Conservation (phyloP, 768 basidiomycete species). For the Podaxis rugospora region DNA sequence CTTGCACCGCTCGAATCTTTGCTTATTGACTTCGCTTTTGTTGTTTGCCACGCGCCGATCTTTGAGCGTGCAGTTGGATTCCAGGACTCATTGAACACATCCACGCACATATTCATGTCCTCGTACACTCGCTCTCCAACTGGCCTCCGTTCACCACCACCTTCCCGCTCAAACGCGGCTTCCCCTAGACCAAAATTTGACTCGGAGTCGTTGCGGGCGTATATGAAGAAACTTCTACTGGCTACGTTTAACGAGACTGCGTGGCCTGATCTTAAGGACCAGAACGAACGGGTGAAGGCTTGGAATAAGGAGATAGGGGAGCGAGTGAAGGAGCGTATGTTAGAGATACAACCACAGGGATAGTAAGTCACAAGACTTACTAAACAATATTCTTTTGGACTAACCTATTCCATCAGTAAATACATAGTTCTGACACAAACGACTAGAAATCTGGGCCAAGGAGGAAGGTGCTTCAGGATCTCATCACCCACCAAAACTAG, state of each 20-base stretch:
- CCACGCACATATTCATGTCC: constrained; percentile 16
- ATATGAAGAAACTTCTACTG: constrained; percentile 78
- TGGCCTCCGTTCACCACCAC: constrained; percentile 58
- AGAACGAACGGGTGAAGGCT: constrained; percentile 54
- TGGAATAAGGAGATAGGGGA: constrained; percentile 86
- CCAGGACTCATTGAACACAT: not conserved
- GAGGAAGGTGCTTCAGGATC: constrained; percentile 55
- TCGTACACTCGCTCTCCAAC: constrained; percentile 20
- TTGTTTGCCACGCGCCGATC: not conserved
- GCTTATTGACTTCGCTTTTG: not conserved
- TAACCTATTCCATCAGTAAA: constrained; percentile 47
- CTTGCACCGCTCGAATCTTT: not conserved
- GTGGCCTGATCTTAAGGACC: constrained; percentile 69
- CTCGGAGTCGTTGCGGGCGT: constrained; percentile 63
- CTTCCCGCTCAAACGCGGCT: constrained; percentile 56
- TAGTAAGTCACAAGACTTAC: constrained; percentile 53
- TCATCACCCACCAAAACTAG: constrained; percentile 6
- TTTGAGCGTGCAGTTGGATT: not conserved
- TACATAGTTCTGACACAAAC: constrained; percentile 85
- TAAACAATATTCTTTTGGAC: constrained; percentile 9
- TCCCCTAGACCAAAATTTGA: constrained; percentile 66
- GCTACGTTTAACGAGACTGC: constrained; percentile 58
- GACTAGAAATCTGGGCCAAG: constrained; percentile 81
- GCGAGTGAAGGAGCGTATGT: constrained; percentile 81
- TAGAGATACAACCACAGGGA: constrained; percentile 75